phyloP scores from a whole-genome alignment of 768 basidiomycete species.

The Floccularia luteovirens region DNA sequence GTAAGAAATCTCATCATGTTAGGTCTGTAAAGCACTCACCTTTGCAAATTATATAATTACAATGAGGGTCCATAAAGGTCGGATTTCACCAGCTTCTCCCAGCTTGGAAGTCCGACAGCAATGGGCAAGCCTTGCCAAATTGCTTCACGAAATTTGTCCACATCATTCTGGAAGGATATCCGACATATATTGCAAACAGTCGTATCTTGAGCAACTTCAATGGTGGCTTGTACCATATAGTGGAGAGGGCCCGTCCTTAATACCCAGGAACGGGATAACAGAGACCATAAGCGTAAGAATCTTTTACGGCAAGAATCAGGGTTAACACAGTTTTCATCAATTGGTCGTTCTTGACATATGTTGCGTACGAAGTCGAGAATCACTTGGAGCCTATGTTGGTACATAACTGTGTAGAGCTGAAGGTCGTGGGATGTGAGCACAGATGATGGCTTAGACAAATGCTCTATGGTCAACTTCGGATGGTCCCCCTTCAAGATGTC shows the following conservation, averaged over 20 bases:
- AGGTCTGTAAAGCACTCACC: too few species aligned
- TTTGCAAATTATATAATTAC: too few species aligned
- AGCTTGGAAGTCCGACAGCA: conserved; percentile 35
- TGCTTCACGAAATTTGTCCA: conserved; percentile 24
- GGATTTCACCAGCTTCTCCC: conserved; percentile 25
- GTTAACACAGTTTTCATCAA: conserved; percentile 20
- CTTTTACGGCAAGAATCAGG: conserved; percentile 25
- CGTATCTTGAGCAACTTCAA: conserved; percentile 26
- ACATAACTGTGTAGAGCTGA: conserved; percentile 48
- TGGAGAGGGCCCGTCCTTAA: conserved; percentile 45
- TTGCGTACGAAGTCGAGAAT: conserved; percentile 41
- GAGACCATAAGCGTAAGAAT: conserved; percentile 33
- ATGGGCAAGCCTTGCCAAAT: conserved; percentile 42
- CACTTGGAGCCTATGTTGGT: conserved; percentile 41
- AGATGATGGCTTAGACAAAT: conserved; percentile 43
- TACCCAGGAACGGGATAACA: conserved; percentile 39
- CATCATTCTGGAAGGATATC: conserved; percentile 31
- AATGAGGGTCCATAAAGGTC: too few species aligned
- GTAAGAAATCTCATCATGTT: too few species aligned
- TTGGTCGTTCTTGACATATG: conserved; percentile 24
- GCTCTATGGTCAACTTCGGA: conserved; percentile 39
- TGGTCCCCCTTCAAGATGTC: conserved; percentile 43
- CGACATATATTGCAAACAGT: conserved; percentile 38
- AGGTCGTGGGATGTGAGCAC: conserved; percentile 32
- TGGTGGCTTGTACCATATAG: conserved; percentile 41